Percentiles rank a stretch among this genome's conserved stretches.
Evolutionary conservation across 352 stramenopile genomes (phyloP).

Genomic region (Blastocystis sp.): DNA sequence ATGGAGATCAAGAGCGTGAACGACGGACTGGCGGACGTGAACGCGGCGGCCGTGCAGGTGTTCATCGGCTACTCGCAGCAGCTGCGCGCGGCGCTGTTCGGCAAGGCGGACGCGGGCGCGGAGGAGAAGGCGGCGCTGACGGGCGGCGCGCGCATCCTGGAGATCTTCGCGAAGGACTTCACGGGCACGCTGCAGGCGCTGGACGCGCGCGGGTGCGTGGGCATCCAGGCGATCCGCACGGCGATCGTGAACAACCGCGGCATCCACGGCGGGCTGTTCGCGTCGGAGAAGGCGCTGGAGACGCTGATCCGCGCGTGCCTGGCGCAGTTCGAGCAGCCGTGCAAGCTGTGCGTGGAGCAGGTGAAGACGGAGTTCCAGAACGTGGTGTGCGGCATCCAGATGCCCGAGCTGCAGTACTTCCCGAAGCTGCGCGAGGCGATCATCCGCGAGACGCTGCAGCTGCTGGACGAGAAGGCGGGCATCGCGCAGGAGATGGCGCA

Average conservation of each 20-base stretch:
- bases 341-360: constrained; percentile 4
- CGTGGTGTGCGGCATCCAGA: not conserved
- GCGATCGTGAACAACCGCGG: not conserved
- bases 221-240: not conserved
- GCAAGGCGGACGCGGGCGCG: constrained; percentile 72
- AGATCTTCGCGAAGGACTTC: constrained; percentile 84
- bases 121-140: constrained; percentile 83
- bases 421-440: constrained; percentile 10
- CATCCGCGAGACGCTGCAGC: constrained; percentile 36
- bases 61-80: not conserved
- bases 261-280: constrained; percentile 1
- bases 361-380: not conserved
- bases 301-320: not conserved
- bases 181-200: not conserved
- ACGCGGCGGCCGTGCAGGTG: constrained; percentile 81
- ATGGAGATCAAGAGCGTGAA: constrained; percentile 76
- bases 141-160: constrained; percentile 92
- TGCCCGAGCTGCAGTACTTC: no score
- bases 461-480: constrained; percentile 75
- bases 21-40: constrained; percentile 81
- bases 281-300: not conserved
- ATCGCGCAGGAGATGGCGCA: constrained; percentile 86
- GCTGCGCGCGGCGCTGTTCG: not conserved
- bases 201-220: not conserved
- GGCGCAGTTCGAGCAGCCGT: not conserved